Evolutionary conservation across 192 early-diverging fungal genomes (phyloP), one percentile per base, ranked within the genome.

Genomic region (Kickxella alabastrina): DNA sequence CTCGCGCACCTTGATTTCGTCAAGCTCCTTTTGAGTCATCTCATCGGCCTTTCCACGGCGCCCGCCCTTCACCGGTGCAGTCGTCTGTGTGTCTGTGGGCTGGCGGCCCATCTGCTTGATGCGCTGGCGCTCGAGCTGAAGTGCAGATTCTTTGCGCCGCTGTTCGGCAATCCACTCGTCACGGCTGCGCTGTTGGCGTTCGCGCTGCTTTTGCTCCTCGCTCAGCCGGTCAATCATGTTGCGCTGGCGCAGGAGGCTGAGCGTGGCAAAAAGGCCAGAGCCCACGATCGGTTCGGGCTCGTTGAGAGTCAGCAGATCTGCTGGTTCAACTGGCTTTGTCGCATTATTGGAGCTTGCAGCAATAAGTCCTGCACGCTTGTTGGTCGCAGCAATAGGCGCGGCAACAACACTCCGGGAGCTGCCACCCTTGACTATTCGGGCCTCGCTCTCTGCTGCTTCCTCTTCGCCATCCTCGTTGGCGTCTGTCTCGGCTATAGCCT

Each of bases 161-260:
- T 89, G 80, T 52, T 93, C 84, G 17, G 78, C 80, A 6, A 93
- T 54, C 89, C 91, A 95, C 49, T 26, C n/a, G 8, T 56, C 57
- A 43, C 69, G 69, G 21, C 46, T 55, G 18, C 69, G 57, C 26
- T 73, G 62, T 38, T 50, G 54, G 22, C 62, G 57, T 40, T 95
- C 89, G 37, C 81, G 75, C 35, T 83, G 68, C 13, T 78, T 57
- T 31, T 90, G 83, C 36, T 92, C 90, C 10, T 81, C 68, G 8
- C 72, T 81, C n/a, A 79, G 65, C 40, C 79, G 83, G 34, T 85
- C 77, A 10, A 78, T 56, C 42, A 62, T 79, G 53, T 91, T 92
- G 67, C 92, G 88, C 58, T 94, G 85, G 18, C 68, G 80, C 27
- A 98, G 68, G 8, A 97, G 76, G 2, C 79, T 80, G 3, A 98